Conservation (phyloP, 2,329 filamentous ascomycete genomes). For the Colletotrichum tamarilloi region DNA sequence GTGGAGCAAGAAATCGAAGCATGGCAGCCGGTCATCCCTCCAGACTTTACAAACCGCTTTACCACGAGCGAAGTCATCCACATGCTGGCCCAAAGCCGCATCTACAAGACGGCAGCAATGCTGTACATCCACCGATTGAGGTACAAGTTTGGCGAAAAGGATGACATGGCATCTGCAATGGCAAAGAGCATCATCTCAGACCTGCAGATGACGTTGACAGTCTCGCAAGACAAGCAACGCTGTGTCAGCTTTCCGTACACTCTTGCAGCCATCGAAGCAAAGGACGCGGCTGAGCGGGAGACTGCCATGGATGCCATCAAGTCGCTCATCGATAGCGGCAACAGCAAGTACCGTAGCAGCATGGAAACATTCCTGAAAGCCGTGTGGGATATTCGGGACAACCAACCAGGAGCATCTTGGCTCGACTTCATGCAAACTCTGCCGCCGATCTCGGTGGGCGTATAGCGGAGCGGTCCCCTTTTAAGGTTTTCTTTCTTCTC, state of each 20-base stretch:
- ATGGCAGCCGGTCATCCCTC: conserved; percentile 40
- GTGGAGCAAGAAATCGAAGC: conserved; percentile 33
- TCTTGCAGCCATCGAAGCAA: conserved; percentile 41
- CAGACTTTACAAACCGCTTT: conserved; percentile 36
- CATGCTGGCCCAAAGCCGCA: conserved; percentile 44
- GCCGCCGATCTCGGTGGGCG: conserved; percentile 28
- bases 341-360: conserved; percentile 15
- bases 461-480: neutral
- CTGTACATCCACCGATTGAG: conserved; percentile 41
- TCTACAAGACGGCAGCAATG: conserved; percentile 38
- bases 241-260: conserved; percentile 40
- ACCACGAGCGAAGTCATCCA: conserved; percentile 40
- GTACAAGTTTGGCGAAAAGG: conserved; percentile 37
- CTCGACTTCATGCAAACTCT: conserved; percentile 19
- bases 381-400: conserved; percentile 18
- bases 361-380: conserved; percentile 21
- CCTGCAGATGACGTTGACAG: conserved; percentile 37
- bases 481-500: neutral
- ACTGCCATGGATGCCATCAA: conserved; percentile 15
- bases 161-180: conserved; percentile 36
- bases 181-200: conserved; percentile 39
- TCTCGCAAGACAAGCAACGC: conserved; percentile 35
- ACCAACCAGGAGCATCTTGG: conserved; percentile 26
- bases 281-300: conserved; percentile 26
- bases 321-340: conserved; percentile 32